Evolutionary conservation across 148 eudicot species (phyloP).

Genomic region (Hydrangea macrophylla): DNA sequence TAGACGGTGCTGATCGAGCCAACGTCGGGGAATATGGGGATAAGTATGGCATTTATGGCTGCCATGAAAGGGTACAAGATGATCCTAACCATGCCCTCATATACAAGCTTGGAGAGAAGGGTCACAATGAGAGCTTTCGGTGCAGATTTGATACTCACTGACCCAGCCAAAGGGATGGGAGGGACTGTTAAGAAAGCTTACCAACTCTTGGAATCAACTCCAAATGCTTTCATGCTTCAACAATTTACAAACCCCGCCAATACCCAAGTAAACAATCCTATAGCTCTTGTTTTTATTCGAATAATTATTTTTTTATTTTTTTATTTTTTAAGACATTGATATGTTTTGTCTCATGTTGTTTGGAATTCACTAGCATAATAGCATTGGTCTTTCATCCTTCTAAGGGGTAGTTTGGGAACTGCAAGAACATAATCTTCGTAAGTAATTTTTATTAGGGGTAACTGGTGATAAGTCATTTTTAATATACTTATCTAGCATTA

Average conservation of each 20-base stretch:
- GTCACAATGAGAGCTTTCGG: slow-evolving; percentile 93
- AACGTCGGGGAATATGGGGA: slow-evolving; percentile 98
- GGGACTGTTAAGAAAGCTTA: slow-evolving; percentile 96
- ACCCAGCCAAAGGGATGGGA: slow-evolving; percentile 91
- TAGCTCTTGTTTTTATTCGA: no score
- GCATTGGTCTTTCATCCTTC: no score
- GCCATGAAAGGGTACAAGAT: slow-evolving; percentile 93
- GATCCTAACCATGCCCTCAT: slow-evolving; percentile 95
- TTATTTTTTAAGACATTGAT: no score
- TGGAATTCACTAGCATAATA: no score
- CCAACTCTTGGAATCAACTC: slow-evolving; percentile 71
- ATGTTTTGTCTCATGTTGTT: no score
- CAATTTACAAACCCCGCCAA: slow-evolving; percentile 89
- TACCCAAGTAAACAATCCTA: slow-evolving; percentile 43
- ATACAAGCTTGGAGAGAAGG: slow-evolving; percentile 91
- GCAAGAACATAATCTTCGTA: no score
- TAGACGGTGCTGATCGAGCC: slow-evolving; percentile 96
- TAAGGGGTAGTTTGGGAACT: no score
- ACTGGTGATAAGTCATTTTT: no score
- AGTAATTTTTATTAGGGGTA: no score
- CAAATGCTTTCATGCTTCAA: slow-evolving; percentile 85
- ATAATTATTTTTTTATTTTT: no score
- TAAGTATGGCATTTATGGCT: slow-evolving; percentile 97
- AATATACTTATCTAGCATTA: no score
- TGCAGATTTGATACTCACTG: slow-evolving; percentile 83